Conservation (phyloP, 2,329 filamentous ascomycete genomes). For the Penicillium sp. region DNA sequence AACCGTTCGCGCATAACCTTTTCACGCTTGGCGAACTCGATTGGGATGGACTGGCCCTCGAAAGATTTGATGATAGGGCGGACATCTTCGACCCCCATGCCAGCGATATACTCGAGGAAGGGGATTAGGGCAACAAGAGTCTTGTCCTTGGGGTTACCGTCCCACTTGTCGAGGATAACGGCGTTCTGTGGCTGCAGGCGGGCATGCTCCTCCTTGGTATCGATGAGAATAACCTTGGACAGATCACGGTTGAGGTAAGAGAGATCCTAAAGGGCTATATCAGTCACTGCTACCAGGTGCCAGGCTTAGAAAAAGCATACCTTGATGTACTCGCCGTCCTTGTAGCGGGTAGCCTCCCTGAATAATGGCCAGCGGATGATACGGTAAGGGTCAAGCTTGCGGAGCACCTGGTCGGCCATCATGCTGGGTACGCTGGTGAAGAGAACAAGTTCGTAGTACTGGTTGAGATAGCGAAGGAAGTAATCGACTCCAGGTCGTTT, state of each 20-base stretch:
- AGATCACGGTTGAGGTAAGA: conserved; percentile 95
- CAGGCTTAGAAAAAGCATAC: conserved; percentile 51
- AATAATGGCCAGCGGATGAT: conserved; percentile 95
- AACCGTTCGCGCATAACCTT: conserved; percentile 84
- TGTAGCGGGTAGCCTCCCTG: conserved; percentile 95
- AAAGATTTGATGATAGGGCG: conserved; percentile 86
- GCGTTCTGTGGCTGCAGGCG: conserved; percentile 95
- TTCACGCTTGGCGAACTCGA: conserved; percentile 88
- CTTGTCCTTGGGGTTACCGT: conserved; percentile 78
- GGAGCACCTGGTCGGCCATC: conserved; percentile 83
- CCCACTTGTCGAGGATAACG: conserved; percentile 90
- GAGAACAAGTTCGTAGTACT: conserved; percentile 97
- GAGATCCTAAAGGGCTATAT: conserved; percentile 69
- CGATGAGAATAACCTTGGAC: conserved; percentile 92
- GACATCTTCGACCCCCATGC: conserved; percentile 88
- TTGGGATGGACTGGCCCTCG: conserved; percentile 84
- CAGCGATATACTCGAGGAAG: conserved; percentile 96
- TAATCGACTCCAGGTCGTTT: conserved; percentile 97
- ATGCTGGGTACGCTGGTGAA: conserved; percentile 88
- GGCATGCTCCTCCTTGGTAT: conserved; percentile 81
- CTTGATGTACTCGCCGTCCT: conserved; percentile 96
- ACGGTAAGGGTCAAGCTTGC: conserved; percentile 92
- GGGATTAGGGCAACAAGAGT: conserved; percentile 88
- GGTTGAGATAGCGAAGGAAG: conserved; percentile 93
- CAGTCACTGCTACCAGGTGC: neutral